phyloP scores from a whole-genome alignment of 2,329 filamentous ascomycete genomes.

The Eutypella sp. region DNA sequence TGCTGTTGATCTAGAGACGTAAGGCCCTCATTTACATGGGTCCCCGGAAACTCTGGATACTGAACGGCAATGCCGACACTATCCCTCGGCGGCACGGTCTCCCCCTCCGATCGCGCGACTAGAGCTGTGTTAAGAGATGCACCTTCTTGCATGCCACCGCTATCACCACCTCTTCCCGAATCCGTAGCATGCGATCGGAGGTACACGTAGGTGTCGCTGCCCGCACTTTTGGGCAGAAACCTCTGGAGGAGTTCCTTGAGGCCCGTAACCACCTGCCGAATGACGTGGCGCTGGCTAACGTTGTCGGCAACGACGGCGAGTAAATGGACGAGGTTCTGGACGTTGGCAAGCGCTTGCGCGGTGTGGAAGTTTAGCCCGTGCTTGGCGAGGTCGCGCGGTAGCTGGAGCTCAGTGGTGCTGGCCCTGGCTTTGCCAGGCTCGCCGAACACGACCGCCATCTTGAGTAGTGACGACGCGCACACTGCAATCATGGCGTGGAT shows the following conservation, averaged over 20 bases:
- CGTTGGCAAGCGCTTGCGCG: slow-evolving; percentile 4
- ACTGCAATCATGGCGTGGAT: slow-evolving; percentile 14
- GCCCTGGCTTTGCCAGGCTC: slow-evolving; percentile 1
- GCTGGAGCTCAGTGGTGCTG: slow-evolving; percentile 1
- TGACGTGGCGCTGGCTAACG: slow-evolving; percentile 11
- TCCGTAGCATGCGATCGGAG: background rate
- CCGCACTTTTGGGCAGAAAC: slow-evolving; percentile 2
- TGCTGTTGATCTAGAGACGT: background rate
- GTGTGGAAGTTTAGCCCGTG: slow-evolving; percentile 12
- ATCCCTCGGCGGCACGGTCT: background rate
- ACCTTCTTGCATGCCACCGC: too few relatives aligned
- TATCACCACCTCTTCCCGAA: too few relatives aligned
- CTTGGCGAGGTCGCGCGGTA: slow-evolving; percentile 10
- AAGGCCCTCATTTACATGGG: background rate
- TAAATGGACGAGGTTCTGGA: slow-evolving; percentile 6
- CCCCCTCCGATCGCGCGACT: background rate
- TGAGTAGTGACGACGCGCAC: slow-evolving; percentile 12
- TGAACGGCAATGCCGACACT: background rate
- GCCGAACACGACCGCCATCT: slow-evolving; percentile 13
- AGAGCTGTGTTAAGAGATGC: background rate
- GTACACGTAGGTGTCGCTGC: slow-evolving; percentile 6
- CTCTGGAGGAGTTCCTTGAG: slow-evolving; percentile 12
- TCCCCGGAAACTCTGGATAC: background rate
- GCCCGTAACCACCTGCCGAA: slow-evolving; percentile 11
- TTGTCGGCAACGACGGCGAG: slow-evolving; percentile 9